phyloP scores from a whole-genome alignment of 441 rosid genomes.

The Pelargonium australe region DNA sequence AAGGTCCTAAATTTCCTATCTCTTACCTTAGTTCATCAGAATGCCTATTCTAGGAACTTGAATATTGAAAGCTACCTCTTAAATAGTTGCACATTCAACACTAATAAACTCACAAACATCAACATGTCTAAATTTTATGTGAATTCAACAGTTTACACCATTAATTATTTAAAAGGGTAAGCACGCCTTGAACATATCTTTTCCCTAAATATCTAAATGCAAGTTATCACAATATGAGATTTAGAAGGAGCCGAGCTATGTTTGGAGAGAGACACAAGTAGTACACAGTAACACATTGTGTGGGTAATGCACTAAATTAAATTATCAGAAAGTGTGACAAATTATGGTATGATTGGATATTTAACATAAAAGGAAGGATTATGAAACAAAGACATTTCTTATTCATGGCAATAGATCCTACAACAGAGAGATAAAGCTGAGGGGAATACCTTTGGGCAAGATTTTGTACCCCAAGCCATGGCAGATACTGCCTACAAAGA shows the following conservation, averaged over 20 bases:
- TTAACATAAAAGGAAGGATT: too few species aligned
- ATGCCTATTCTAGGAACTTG: not conserved
- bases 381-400: too few species aligned
- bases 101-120: not conserved
- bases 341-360: too few species aligned
- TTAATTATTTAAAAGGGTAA: not conserved
- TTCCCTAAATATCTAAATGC: not conserved
- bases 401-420: too few species aligned
- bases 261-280: not conserved
- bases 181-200: not conserved
- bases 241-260: not conserved
- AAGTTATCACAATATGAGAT: not conserved
- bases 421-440: too few species aligned
- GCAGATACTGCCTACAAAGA: too few species aligned
- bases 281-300: not conserved
- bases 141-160: not conserved
- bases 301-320: too few species aligned
- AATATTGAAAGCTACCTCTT: not conserved
- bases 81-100: not conserved
- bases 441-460: too few species aligned
- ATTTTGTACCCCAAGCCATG: too few species aligned
- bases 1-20: not conserved
- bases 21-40: not conserved
- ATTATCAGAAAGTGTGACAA: too few species aligned
- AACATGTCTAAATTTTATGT: not conserved